These are phyloP conservation scores for Sporobolus alterniflorus DNA, from an alignment of 202 grass and related monocot species.

Conservation along the genomic window DNA sequence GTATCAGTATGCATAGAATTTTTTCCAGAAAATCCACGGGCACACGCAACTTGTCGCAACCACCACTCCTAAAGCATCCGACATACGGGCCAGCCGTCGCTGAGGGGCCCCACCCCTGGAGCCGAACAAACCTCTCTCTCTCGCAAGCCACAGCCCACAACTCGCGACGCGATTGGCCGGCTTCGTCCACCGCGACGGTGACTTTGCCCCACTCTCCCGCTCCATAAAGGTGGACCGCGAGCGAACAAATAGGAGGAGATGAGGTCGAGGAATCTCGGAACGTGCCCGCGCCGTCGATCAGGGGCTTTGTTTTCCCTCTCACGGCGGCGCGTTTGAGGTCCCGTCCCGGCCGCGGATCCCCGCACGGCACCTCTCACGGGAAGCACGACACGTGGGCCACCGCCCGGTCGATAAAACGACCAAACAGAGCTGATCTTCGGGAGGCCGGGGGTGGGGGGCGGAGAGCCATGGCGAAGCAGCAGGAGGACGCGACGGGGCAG, in stretches of 20 bases:
- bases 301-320: background rate
- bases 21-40: too few relatives aligned
- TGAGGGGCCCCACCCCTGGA: background rate
- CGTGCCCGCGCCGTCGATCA: constrained; percentile 25
- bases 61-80: too few relatives aligned
- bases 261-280: constrained; percentile 3
- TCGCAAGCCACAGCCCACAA: background rate
- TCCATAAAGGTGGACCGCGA: constrained; percentile 14
- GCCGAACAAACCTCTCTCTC: too few relatives aligned
- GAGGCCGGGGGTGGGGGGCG: too few relatives aligned
- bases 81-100: background rate
- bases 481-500: constrained; percentile 31
- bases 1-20: too few relatives aligned
- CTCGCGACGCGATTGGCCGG: constrained; percentile 16
- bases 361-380: background rate
- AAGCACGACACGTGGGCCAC: constrained; percentile 13
- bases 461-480: constrained; percentile 34
- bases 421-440: background rate
- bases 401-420: background rate
- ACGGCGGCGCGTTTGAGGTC: constrained; percentile 9
- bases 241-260: constrained; percentile 10
- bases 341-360: constrained; percentile 15
- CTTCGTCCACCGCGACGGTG: constrained; percentile 27
- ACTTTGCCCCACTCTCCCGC: too few relatives aligned
- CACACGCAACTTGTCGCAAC: background rate